Evolutionary conservation across 2,329 filamentous ascomycete species (phyloP), one percentile per base, ranked within the genome.

Genomic region (Pseudogymnoascus pannorum): DNA sequence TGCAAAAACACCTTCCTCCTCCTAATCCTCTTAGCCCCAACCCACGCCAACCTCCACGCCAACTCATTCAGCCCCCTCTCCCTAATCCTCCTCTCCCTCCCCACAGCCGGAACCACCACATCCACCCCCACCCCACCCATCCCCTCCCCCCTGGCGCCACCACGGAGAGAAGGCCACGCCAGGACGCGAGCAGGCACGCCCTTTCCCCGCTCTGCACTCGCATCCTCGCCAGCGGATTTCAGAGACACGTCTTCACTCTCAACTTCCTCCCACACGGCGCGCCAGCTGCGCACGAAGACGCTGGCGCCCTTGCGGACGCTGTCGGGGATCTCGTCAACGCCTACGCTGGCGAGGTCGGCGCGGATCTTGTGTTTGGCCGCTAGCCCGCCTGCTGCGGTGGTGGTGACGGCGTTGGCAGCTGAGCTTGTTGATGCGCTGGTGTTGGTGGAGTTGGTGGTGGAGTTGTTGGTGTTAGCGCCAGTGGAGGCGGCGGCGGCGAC

Each of bases 261-360:
- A 2, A 5, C 2, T 5, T 35, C n/a, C n/a, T 38, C 35, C 35
- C 35, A 38, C 35, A 38, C 35, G 14, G 35, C 35, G 4, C 35
- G 4, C 76, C 93, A 97, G 61, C 90, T 92, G 57, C 92, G 88
- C 7, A 92, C 93, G 70, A 87, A 97, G 2, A 97, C 92, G 8
- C 90, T 91, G 69, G 93, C 93, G 61, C 84, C 86, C 76, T 92
- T 92, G 67, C 93, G 89, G 77, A 96, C 97, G 14, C 91, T 94
- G 74, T 97, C 93, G 1, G 93, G 93, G 71, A 97, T 96, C 75
- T 97, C 93, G 70, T 92, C 88, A 78, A 94, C 95, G 72, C 97
- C 89, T 68, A 97, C 92, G 48, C 87, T 87, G 71, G 97, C 91
- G n/a, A 99, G 85, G 65, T 89, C 94, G 59, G 97, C 92, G 64